Base-by-base conservation (phyloP, 257 asterid genomes). In the Thymus quinquecostatus region DNA sequence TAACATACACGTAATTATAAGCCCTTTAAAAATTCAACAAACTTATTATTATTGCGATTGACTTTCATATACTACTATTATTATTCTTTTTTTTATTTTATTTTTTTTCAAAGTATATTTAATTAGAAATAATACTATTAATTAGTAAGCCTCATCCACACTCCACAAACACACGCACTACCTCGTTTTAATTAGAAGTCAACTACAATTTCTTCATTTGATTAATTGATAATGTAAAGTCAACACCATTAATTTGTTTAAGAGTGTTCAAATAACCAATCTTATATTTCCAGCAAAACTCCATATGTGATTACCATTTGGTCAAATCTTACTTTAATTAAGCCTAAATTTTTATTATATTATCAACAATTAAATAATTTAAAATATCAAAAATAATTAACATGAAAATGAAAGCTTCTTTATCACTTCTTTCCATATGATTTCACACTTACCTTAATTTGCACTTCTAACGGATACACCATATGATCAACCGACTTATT, bases 361-460 rank as follows among this genome's bases (percentile, higher is more conserved):
- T 10, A 45, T 45, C 14, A 45, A 45, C 1, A 38, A 43, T 10
- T 28, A 47, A 12, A 11, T 4, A 45, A 47, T 1, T 1, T 45
- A 13, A 45, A 45, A 47, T 47, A 47, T 47, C 51, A 5, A 47
- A n/a, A 8, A 47, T 47, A 47, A 11, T 47, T 21, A 21, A 21
- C 21, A 21, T 21, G 21, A 21, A 21, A 21, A 11, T 45, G 10
- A 64, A 64, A 73, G 14, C 60, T 64, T 64, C 66, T 6, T 36
- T 10, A 5, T 11, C 48, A 60, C 70, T 61, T 71, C 70, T 61
- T 71, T 36, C 50, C 27, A 36, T 71, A 38, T 11, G 10, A 7
- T 12, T 41, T 50, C 55, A 27, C 2, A 1, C 56, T 64, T 65
- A 32, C 27, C 72, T 72, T 51, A 53, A 29, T 54, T 5, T 14